Conservation (phyloP, 164 flowering plant genomes). For the Berberis thunbergii region DNA sequence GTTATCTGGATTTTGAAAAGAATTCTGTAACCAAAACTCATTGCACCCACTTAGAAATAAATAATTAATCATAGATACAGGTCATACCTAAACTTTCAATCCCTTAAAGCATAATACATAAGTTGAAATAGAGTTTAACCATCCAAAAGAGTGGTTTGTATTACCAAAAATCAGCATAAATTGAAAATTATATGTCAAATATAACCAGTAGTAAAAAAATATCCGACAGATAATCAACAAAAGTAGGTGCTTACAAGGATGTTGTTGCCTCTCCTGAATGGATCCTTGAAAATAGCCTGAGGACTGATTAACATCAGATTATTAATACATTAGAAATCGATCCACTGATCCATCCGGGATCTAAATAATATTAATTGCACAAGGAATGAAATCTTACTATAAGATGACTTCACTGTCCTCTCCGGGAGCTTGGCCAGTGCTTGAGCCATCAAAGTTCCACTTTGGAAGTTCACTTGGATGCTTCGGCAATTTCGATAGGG, state of each 20-base stretch:
- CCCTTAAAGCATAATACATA: too few species aligned
- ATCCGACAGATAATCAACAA: background rate
- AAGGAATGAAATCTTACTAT: conserved; percentile 41
- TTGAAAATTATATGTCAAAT: too few species aligned
- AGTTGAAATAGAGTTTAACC: too few species aligned
- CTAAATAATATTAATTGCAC: background rate
- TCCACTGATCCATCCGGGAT: background rate
- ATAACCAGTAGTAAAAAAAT: background rate
- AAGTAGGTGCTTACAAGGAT: conserved; percentile 9
- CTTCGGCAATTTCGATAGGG: conserved; percentile 7
- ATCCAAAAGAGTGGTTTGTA: too few species aligned
- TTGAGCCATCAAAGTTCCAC: conserved; percentile 97
- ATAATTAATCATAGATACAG: too few species aligned
- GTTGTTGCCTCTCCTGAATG: conserved; percentile 54
- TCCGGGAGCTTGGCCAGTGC: conserved; percentile 97
- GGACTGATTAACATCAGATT: conserved; percentile 26
- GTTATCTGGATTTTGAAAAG: background rate
- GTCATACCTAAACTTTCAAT: too few species aligned
- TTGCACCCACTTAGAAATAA: too few species aligned
- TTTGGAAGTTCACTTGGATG: conserved; percentile 61
- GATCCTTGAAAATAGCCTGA: conserved; percentile 50
- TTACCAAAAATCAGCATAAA: too few species aligned
- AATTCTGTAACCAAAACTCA: too few species aligned
- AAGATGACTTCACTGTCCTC: conserved; percentile 93
- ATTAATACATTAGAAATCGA: background rate